Conservation (phyloP, 306 rosid species). For the Cucumis cinereus region DNA sequence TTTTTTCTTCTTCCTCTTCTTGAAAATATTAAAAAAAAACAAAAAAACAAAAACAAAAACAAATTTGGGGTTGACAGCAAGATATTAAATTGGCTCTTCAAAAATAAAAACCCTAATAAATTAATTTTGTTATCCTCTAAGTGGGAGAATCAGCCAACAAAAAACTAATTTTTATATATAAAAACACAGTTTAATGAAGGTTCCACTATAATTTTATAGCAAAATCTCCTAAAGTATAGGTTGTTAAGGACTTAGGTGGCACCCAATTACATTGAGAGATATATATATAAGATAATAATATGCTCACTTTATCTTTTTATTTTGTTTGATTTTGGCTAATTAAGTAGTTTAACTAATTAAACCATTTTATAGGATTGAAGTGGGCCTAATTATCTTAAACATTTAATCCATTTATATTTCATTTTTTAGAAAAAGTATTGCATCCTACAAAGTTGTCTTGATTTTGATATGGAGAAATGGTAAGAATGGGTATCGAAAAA, state of each 20-base stretch:
- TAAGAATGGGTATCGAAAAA: too few species aligned
- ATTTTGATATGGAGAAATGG: too few species aligned
- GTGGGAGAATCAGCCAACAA: slow-evolving; percentile 1
- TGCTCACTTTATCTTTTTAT: background rate
- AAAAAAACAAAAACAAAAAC: too few species aligned
- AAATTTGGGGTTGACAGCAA: background rate
- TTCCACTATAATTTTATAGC: background rate
- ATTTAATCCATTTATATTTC: background rate
- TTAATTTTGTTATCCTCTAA: background rate
- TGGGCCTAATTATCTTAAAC: background rate
- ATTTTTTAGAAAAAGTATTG: background rate
- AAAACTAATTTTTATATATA: background rate
- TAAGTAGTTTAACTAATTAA: background rate
- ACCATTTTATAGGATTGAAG: background rate
- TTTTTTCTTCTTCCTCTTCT: background rate
- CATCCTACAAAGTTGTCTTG: background rate
- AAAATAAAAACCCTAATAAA: background rate
- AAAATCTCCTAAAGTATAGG: background rate
- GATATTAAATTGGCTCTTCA: background rate
- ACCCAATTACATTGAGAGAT: background rate
- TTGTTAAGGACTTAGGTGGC: background rate
- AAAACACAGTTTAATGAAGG: background rate
- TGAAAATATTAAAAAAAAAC: background rate
- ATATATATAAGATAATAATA: background rate
- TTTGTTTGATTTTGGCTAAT: background rate